These are phyloP conservation scores for Pichia sp. DNA, from an alignment of 1,139 yeast species.

Conservation along the genomic window DNA sequence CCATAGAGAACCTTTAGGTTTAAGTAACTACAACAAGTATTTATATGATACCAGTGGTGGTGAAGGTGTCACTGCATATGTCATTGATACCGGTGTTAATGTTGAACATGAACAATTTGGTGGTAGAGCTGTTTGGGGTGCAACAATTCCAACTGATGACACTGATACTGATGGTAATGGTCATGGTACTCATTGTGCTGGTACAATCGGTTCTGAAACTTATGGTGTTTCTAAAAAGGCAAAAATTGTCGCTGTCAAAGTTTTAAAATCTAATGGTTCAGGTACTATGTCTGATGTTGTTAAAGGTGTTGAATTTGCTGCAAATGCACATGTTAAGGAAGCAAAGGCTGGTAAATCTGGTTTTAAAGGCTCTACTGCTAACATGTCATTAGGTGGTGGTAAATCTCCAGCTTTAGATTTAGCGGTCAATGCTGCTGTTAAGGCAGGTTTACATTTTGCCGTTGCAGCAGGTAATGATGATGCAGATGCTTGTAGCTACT, in stretches of 20 bases:
- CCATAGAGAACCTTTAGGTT: slow-evolving; percentile 71
- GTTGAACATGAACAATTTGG: slow-evolving; percentile 75
- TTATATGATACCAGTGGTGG: slow-evolving; percentile 81
- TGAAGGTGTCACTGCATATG: slow-evolving; percentile 85
- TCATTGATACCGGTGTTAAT: slow-evolving; percentile 90
- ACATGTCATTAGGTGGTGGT: slow-evolving; percentile 89
- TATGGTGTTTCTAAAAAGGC: slow-evolving; percentile 81
- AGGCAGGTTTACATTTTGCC: slow-evolving; percentile 75
- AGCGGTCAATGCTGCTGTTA: slow-evolving; percentile 80
- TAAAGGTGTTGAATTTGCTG: slow-evolving; percentile 76
- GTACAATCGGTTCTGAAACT: slow-evolving; percentile 67
- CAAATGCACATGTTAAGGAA: slow-evolving; percentile 55
- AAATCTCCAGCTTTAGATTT: slow-evolving; percentile 73
- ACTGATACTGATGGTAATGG: slow-evolving; percentile 87
- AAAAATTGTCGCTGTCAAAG: slow-evolving; percentile 70
- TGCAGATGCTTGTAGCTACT: slow-evolving; percentile 77
- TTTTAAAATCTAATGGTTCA: slow-evolving; percentile 68
- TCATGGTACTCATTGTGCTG: slow-evolving; percentile 90
- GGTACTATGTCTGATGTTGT: slow-evolving; percentile 79
- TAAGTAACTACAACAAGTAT: slow-evolving; percentile 81
- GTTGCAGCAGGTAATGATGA: slow-evolving; percentile 89
- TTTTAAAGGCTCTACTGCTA: slow-evolving; percentile 80
- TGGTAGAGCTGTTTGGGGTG: slow-evolving; percentile 94
- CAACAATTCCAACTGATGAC: slow-evolving; percentile 81
- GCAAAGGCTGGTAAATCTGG: slow-evolving; percentile 54